Evolutionary conservation across 1,139 yeast species (phyloP).

Genomic region (Sugiyamaella paludigena): DNA sequence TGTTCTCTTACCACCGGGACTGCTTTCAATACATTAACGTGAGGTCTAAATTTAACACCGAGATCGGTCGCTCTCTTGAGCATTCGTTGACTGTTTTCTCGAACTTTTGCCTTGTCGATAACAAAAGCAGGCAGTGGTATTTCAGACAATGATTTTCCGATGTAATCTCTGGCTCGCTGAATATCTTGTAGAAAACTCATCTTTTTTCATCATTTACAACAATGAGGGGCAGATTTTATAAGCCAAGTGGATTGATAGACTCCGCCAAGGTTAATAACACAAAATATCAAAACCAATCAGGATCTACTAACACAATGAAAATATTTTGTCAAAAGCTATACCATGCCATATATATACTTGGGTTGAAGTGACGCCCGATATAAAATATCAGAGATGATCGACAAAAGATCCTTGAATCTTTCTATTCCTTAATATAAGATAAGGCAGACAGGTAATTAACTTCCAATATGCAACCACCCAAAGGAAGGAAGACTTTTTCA

Average conservation of each 20-base stretch:
- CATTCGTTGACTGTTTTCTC: slow-evolving; percentile 44
- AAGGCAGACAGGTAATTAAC: too few species aligned
- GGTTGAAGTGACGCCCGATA: too few species aligned
- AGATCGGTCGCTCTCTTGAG: slow-evolving; percentile 36
- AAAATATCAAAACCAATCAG: too few species aligned
- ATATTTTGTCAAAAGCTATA: too few species aligned
- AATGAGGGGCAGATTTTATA: neutral
- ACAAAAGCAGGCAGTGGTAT: slow-evolving; percentile 59
- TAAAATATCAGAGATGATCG: too few species aligned
- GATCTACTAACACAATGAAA: too few species aligned
- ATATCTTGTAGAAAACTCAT: slow-evolving; percentile 26
- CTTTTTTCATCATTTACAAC: neutral
- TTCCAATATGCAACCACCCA: too few species aligned
- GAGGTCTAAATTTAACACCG: slow-evolving; percentile 52
- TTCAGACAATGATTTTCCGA: slow-evolving; percentile 32
- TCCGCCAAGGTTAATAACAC: too few species aligned
- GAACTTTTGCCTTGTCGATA: slow-evolving; percentile 42
- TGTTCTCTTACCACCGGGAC: slow-evolving; percentile 47
- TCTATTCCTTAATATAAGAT: too few species aligned
- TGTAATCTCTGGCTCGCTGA: slow-evolving; percentile 24
- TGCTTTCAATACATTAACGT: slow-evolving; percentile 70
- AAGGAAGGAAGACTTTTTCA: too few species aligned
- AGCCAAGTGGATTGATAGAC: neutral
- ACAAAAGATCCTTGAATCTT: too few species aligned
- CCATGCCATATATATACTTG: too few species aligned